Conservation (phyloP, 83 land plant genomes). For the Picea abies region DNA sequence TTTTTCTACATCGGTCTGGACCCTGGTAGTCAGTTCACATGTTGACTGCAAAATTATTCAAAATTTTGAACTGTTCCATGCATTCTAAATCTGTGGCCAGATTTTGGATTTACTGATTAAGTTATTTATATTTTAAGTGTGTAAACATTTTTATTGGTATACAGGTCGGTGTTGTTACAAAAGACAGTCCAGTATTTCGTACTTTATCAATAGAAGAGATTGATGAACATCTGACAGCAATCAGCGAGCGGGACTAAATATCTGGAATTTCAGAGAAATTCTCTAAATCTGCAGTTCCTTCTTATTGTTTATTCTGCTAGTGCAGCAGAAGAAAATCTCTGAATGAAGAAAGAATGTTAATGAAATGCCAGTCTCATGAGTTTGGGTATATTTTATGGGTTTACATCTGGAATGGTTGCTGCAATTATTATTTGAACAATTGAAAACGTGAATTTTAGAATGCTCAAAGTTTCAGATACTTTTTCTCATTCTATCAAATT, state of each 20-base stretch:
- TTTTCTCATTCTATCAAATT: background rate
- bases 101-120: background rate
- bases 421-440: background rate
- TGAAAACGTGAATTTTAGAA: background rate
- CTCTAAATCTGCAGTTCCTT: background rate
- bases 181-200: constrained; percentile 58
- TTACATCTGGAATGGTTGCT: background rate
- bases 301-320: background rate
- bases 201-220: constrained; percentile 82
- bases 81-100: background rate
- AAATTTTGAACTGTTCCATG: background rate
- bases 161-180: constrained; percentile 88
- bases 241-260: constrained; percentile 83
- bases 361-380: background rate
- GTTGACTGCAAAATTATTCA: background rate
- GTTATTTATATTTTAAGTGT: background rate
- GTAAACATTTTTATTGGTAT: background rate
- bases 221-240: constrained; percentile 92
- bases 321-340: background rate
- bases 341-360: background rate
- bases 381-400: background rate
- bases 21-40: background rate
- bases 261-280: background rate
- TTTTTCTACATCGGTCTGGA: background rate
- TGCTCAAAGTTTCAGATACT: background rate